Conservation (phyloP, 1,284 basidiomycete species). For the Trichosporon sp. region DNA sequence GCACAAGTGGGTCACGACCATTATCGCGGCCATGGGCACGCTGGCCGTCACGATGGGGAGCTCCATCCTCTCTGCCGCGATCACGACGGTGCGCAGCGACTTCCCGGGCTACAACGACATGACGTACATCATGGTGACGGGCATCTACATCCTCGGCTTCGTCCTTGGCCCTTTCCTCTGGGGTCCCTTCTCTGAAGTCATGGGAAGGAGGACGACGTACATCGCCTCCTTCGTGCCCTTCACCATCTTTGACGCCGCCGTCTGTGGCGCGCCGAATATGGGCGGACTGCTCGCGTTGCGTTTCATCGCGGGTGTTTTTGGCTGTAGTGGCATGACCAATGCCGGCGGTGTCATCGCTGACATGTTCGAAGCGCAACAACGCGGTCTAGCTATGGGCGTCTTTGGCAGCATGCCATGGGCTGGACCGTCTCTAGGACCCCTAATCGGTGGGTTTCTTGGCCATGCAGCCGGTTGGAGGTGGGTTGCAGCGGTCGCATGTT, state of each 20-base stretch:
- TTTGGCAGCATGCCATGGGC: slow-evolving; percentile 57
- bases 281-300: slow-evolving; percentile 57
- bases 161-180: slow-evolving; percentile 33
- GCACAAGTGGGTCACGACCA: slow-evolving; percentile 45
- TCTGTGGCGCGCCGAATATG: slow-evolving; percentile 53
- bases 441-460: slow-evolving; percentile 52
- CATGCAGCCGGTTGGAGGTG: slow-evolving; percentile 54
- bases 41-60: slow-evolving; percentile 36
- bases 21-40: slow-evolving; percentile 32
- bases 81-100: slow-evolving; percentile 31
- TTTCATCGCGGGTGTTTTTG: slow-evolving; percentile 56
- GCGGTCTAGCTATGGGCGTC: slow-evolving; percentile 58
- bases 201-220: slow-evolving; percentile 51
- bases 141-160: slow-evolving; percentile 26
- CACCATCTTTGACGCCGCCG: slow-evolving; percentile 56
- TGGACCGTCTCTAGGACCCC: slow-evolving; percentile 55
- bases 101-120: slow-evolving; percentile 38
- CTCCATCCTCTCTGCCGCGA: slow-evolving; percentile 40
- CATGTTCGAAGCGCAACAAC: slow-evolving; percentile 52
- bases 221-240: slow-evolving; percentile 53
- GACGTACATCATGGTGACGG: slow-evolving; percentile 37
- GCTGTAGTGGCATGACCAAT: slow-evolving; percentile 57
- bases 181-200: slow-evolving; percentile 43
- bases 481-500: slow-evolving; percentile 69
- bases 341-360: slow-evolving; percentile 57